Percentiles rank a stretch among this genome's conserved stretches.
These are phyloP conservation scores for Aciculosporium take DNA, from an alignment of 2,329 filamentous ascomycete genomes.

Conservation along the genomic window DNA sequence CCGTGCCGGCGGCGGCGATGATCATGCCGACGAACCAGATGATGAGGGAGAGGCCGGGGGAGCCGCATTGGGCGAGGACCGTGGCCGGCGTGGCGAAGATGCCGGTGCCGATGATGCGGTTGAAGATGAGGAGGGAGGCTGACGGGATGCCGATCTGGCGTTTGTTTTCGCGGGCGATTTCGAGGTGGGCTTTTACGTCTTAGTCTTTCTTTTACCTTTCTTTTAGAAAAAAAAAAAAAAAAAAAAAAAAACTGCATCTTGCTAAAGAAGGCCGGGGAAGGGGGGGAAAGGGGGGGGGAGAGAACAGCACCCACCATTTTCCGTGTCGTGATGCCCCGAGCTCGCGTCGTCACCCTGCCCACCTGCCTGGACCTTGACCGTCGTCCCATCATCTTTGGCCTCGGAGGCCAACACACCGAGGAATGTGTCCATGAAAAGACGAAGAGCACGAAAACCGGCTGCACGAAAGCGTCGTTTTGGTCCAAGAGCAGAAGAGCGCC, in stretches of 20 bases:
- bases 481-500: neutral
- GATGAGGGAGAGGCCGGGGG: slow-evolving; percentile 46
- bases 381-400: slow-evolving; percentile 4
- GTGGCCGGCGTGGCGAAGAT: slow-evolving; percentile 50
- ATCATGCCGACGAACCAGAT: slow-evolving; percentile 50
- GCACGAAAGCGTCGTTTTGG: neutral
- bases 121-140: slow-evolving; percentile 46
- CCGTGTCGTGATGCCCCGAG: slow-evolving; percentile 2
- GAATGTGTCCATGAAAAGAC: neutral
- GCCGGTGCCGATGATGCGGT: slow-evolving; percentile 52
- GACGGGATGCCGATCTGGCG: slow-evolving; percentile 41
- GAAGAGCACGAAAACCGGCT: neutral
- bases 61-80: slow-evolving; percentile 42
- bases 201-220: neutral
- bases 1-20: slow-evolving; percentile 46
- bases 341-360: slow-evolving; percentile 3
- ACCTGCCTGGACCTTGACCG: slow-evolving; percentile 2
- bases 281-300: neutral
- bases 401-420: neutral
- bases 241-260: too few species aligned
- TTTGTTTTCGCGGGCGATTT: slow-evolving; percentile 31
- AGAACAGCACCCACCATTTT: slow-evolving; percentile 5
- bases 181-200: slow-evolving; percentile 9
- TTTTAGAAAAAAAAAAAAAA: too few species aligned
- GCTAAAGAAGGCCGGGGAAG: too few species aligned